Evolutionary conservation across 1,284 basidiomycete species (phyloP).

Genomic region (Ustilago crameri): DNA sequence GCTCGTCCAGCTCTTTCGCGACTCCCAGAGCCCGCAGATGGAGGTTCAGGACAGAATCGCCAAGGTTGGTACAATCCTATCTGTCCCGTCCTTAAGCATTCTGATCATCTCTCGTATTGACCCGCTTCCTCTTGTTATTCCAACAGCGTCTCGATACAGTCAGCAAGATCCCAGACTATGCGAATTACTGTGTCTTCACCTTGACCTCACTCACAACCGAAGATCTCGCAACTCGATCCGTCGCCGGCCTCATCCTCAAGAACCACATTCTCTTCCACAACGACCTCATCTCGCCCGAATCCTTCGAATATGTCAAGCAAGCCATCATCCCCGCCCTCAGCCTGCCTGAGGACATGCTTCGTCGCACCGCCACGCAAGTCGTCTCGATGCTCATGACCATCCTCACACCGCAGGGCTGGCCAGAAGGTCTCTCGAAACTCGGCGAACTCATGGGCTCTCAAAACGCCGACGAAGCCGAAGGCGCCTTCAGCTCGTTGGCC

Average conservation of each 20-base stretch:
- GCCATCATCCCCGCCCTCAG: constrained; percentile 64
- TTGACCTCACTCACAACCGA: constrained; percentile 81
- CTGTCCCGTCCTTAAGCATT: too few species aligned
- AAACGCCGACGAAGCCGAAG: constrained; percentile 69
- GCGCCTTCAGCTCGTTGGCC: constrained; percentile 91
- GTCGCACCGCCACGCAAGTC: constrained; percentile 66
- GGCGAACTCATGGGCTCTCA: constrained; percentile 59
- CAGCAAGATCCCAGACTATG: constrained; percentile 73
- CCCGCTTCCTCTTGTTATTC: not conserved
- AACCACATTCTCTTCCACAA: constrained; percentile 76
- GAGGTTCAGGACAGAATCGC: constrained; percentile 62
- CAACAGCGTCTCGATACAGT: constrained; percentile 59
- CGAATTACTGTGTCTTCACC: constrained; percentile 95
- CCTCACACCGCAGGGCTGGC: constrained; percentile 62
- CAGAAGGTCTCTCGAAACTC: constrained; percentile 61
- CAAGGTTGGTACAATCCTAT: constrained; percentile 29
- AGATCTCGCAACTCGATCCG: constrained; percentile 88
- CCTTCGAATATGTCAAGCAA: constrained; percentile 64
- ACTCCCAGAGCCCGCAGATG: constrained; percentile 60
- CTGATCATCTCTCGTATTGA: not conserved
- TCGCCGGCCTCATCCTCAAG: constrained; percentile 96
- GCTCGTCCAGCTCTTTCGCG: constrained; percentile 62
- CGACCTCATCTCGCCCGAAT: constrained; percentile 57
- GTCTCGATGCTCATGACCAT: constrained; percentile 66
- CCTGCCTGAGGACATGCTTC: constrained; percentile 62